A percentile compares a stretch with the other conserved stretches of the same genome.
phyloP scores from a whole-genome alignment of 176 grass and related monocot species.

The Urochloa ruziziensis region DNA sequence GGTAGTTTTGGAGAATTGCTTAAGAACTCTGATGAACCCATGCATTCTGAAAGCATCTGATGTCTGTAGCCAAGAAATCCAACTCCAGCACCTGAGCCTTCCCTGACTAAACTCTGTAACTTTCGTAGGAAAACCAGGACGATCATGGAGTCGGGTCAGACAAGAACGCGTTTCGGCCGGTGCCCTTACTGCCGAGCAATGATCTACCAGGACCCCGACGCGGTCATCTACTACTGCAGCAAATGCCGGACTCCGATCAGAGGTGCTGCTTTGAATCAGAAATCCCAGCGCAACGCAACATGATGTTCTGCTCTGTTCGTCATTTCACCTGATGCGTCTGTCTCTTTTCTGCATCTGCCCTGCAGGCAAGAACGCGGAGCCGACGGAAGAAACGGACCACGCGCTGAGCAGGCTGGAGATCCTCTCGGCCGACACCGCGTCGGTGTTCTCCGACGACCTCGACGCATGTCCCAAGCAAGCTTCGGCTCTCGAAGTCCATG shows the following conservation, averaged over 20 bases:
- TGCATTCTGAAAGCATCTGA: not conserved
- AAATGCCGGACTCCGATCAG: conserved; percentile 45
- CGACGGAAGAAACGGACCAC: not conserved
- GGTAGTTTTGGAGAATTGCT: not conserved
- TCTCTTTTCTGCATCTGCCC: not conserved
- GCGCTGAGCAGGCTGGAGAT: conserved; percentile 31
- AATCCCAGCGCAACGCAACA: not conserved
- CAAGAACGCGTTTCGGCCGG: conserved; percentile 35
- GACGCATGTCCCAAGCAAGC: not conserved
- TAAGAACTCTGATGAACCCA: not conserved
- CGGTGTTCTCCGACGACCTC: conserved; percentile 31
- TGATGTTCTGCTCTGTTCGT: not conserved
- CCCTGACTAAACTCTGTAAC: not conserved
- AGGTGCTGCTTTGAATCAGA: not conserved
- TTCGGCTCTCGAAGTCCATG: not conserved
- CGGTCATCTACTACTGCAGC: conserved; percentile 41
- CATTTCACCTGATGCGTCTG: not conserved
- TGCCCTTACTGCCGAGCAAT: conserved; percentile 47
- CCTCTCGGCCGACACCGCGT: conserved; percentile 31
- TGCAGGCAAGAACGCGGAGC: conserved; percentile 33
- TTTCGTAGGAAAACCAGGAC: not conserved
- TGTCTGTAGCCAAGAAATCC: not conserved
- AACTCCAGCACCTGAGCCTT: not conserved
- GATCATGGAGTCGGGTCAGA: conserved; percentile 1
- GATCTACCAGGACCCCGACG: conserved; percentile 27